Conservation (phyloP, 306 rosid species). For the Betula pendula region DNA sequence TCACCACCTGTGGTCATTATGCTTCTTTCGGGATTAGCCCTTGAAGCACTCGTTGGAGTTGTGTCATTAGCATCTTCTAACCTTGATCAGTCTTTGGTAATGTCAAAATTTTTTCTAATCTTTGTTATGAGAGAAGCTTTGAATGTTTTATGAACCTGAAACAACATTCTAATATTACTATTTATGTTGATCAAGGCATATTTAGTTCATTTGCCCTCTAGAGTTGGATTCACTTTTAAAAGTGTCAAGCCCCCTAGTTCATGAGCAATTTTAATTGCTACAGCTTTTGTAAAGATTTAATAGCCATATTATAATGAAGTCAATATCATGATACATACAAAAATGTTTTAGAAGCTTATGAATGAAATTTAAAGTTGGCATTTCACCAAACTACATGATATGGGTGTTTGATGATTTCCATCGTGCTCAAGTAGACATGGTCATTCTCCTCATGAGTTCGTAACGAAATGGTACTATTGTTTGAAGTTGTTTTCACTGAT, state of each 20-base stretch:
- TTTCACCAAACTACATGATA: neutral
- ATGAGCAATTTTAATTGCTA: neutral
- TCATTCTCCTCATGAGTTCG: neutral
- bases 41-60: conserved; percentile 93
- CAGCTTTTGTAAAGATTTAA: neutral
- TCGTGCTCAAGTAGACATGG: neutral
- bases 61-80: conserved; percentile 82
- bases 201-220: neutral
- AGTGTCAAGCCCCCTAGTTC: neutral
- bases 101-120: conserved; percentile 10
- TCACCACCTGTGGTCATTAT: conserved; percentile 22
- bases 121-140: conserved; percentile 17
- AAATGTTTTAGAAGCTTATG: neutral
- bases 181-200: neutral
- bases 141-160: neutral
- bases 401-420: neutral
- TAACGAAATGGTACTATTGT: neutral
- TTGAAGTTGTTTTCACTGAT: neutral
- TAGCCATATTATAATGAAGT: neutral
- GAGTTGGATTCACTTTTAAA: neutral
- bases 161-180: neutral
- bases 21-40: conserved; percentile 68
- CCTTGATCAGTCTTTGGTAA: conserved; percentile 74
- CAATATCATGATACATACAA: too few relatives aligned
- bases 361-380: neutral